Base-by-base conservation (phyloP, 495 filamentous ascomycete species). In the Sordaria brevicollis region DNA sequence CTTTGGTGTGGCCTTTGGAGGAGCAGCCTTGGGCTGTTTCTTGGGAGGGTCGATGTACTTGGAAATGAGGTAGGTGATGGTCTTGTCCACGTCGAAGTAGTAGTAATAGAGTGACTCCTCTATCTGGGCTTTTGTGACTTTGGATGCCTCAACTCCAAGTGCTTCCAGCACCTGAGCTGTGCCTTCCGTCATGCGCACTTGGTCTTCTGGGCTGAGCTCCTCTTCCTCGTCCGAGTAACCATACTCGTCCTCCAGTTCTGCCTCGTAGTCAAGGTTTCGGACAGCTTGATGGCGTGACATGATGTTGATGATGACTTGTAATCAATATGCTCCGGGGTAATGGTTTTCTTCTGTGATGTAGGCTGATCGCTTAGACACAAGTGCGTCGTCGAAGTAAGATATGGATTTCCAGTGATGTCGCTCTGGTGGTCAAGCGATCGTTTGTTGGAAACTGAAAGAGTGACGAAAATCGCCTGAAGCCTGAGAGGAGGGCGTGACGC, bases 71-170 rank as follows among this genome's bases (percentile, higher is more conserved):
- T 94, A 97, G 69, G 86, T 83, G 21, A 93, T 89, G 0, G 92
- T 86, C 76, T 97, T 97, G 33, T 88, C 87, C 33, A 97, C 84
- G 77, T 99, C 94, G 76, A 92, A 97, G 79, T 94, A 99, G 78
- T 97, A 97, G 78, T 98, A 88, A 92, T 93, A 99, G 35, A 99
- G 78, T 0, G 93, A 86, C 67, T 98, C 96, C 77, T 96, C 86
- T 49, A 97, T 93, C 70, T 96, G 90, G 36, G 86, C 81, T 65
- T 88, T 86, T 25, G 89, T 87, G 57, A 90, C 82, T 49, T 83
- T 84, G 36, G 79, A 77, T 54, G 83, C 80, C 39, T 84, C 81
- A 9, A 74, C 68, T 4, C 86, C 88, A 10, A 93, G 79, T 8
- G 83, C 81, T 21, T 82, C 78, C 70, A 84, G 84, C 38, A 91